Evolutionary conservation across 345 rosid genomes (phyloP).

Genomic region (Mangifera indica): DNA sequence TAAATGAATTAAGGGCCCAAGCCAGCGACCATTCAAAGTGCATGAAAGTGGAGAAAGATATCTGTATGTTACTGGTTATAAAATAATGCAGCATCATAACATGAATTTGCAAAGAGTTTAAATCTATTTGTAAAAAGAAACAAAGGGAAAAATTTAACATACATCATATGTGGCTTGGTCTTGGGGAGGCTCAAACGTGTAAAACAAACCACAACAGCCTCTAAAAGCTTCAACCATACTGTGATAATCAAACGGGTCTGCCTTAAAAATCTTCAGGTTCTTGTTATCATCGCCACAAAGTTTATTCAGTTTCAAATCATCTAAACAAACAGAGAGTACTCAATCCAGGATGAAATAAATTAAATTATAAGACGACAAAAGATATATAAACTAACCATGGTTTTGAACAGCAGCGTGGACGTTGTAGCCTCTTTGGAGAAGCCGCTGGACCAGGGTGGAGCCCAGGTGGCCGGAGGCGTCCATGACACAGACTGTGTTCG

Average conservation of each 20-base stretch:
- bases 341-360: no score
- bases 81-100: no score
- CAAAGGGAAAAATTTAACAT: constrained; percentile 10
- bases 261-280: constrained; percentile 37
- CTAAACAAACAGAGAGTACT: neutral
- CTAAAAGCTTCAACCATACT: constrained; percentile 43
- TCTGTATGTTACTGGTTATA: no score
- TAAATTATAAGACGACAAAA: no score
- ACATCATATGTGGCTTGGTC: constrained; percentile 45
- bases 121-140: neutral
- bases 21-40: neutral
- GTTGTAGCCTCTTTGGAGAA: constrained; percentile 41
- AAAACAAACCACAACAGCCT: constrained; percentile 49
- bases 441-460: constrained; percentile 31
- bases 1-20: neutral
- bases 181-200: constrained; percentile 40
- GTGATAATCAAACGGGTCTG: constrained; percentile 48
- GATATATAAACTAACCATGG: constrained; percentile 20
- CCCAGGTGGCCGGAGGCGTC: constrained; percentile 50
- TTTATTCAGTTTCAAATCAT: constrained; percentile 20
- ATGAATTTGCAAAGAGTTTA: no score
- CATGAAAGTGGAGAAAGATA: neutral
- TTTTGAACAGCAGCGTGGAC: constrained; percentile 50
- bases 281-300: constrained; percentile 20
- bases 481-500: constrained; percentile 44